Base-by-base conservation (phyloP, 2,329 filamentous ascomycete species). In the Calonectria honghensis region DNA sequence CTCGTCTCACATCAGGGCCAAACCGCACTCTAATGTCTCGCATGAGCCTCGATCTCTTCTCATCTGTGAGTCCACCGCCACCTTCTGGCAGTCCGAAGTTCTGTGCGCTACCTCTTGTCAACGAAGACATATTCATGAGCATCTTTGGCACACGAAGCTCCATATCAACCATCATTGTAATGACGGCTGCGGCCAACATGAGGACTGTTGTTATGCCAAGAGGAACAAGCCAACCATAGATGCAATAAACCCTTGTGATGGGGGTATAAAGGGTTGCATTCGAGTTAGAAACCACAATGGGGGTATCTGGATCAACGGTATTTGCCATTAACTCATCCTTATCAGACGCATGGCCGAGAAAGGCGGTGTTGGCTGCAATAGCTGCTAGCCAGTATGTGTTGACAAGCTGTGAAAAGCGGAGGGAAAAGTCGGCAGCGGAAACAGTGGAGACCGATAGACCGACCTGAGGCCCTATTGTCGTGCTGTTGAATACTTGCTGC, bases 71-170 rank as follows among this genome's bases (percentile, higher is more conserved):
- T 18, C 29, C 51, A 13, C 51, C 51, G 4, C 51, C 51, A 13
- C 51, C 51, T 32, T 32, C 14, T 6, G 51, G 51, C 16, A 54
- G 29, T 9, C 35, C 24, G 18, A 57, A 68, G 31, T 27, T n/a
- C 27, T 68, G 24, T 18, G 64, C 45, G 24, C 41, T 63, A 20
- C 65, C 71, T 20, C 71, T 69, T 4, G 71, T 73, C 59, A 73
- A 32, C 13, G 71, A 50, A 6, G 71, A 65, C 24, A 73, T 41
- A 14, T 73, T 73, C 71, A 73, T 69, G 29, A 69, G 50, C 71
- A 73, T 73, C 31, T 69, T 73, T 0, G 71, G 71, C 18, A 70
- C 51, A 1, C 51, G 41, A 18, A 73, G 59, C 45, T 73, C 52
- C 24, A 73, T 20, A 35, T 73, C 72, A 4, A 73, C 50, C 9